These are phyloP conservation scores for Petunia hybrid DNA, from an alignment of 305 asterid genomes.

Conservation along the genomic window DNA sequence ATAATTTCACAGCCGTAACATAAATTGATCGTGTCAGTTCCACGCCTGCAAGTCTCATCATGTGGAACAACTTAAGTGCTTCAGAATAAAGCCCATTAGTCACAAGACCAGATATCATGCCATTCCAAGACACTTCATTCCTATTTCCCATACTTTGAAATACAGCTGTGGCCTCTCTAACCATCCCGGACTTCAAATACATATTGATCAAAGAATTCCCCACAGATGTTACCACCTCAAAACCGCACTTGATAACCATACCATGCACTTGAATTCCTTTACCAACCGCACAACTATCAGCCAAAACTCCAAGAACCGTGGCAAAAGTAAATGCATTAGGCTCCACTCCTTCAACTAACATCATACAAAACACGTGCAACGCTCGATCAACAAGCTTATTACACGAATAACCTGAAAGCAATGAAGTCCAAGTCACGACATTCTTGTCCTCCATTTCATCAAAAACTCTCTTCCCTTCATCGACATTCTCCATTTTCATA, in stretches of 20 bases:
- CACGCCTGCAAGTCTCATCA: slow-evolving; percentile 69
- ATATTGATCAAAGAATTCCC: slow-evolving; percentile 82
- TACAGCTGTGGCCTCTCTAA: slow-evolving; percentile 65
- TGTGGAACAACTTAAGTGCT: slow-evolving; percentile 66
- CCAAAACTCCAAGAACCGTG: slow-evolving; percentile 81
- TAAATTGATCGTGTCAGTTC: slow-evolving; percentile 63
- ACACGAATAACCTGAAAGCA: slow-evolving; percentile 70
- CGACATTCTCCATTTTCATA: slow-evolving; percentile 61
- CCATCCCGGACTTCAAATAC: slow-evolving; percentile 82
- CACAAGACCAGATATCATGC: slow-evolving; percentile 86
- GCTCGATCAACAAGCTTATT: slow-evolving; percentile 54
- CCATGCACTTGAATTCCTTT: slow-evolving; percentile 76
- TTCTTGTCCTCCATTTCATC: slow-evolving; percentile 75
- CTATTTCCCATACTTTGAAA: slow-evolving; percentile 58
- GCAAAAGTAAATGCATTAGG: slow-evolving; percentile 84
- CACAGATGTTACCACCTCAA: slow-evolving; percentile 58
- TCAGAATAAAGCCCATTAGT: slow-evolving; percentile 66
- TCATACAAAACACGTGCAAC: slow-evolving; percentile 50
- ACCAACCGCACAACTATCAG: slow-evolving; percentile 53
- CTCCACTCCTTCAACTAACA: slow-evolving; percentile 64
- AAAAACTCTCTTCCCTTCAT: slow-evolving; percentile 67
- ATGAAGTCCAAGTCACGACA: slow-evolving; percentile 90
- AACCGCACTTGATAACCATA: slow-evolving; percentile 66
- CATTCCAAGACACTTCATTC: slow-evolving; percentile 89
- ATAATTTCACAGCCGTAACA: slow-evolving; percentile 63